Conservation (phyloP, 352 stramenopile species). For the Globisporangium recalcitrans region DNA sequence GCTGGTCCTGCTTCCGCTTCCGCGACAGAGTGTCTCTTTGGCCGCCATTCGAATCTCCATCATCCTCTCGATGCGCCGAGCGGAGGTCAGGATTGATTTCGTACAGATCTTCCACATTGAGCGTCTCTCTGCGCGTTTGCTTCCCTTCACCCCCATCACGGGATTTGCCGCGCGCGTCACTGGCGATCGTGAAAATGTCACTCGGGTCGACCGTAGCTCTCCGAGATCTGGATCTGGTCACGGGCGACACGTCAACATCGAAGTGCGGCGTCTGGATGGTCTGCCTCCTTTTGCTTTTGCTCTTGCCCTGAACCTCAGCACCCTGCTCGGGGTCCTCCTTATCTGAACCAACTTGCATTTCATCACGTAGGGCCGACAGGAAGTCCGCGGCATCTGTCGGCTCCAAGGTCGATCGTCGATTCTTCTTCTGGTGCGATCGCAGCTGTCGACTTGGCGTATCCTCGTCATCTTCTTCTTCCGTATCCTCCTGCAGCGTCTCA, state of each 20-base stretch:
- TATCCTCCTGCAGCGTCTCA: conserved; percentile 13
- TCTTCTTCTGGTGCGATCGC: conserved; percentile 11
- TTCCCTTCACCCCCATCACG: conserved; percentile 10
- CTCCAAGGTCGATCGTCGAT: conserved; percentile 48
- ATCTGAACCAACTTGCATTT: neutral
- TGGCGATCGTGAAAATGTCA: conserved; percentile 30
- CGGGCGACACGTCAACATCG: conserved; percentile 15
- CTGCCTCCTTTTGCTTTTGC: conserved; percentile 6
- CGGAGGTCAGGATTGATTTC: conserved; percentile 30
- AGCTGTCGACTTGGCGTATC: neutral
- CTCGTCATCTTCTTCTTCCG: conserved; percentile 15
- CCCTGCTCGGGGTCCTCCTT: conserved; percentile 9
- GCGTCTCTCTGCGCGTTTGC: conserved; percentile 43
- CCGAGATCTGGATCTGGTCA: conserved; percentile 24
- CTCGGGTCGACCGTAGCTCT: conserved; percentile 49
- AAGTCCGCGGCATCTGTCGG: conserved; percentile 38
- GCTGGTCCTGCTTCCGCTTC: conserved; percentile 23
- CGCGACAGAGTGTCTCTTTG: conserved; percentile 16
- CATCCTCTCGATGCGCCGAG: neutral
- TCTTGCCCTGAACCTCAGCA: neutral
- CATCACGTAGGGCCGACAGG: conserved; percentile 32
- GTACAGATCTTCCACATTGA: conserved; percentile 44
- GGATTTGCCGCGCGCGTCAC: conserved; percentile 4
- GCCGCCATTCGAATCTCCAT: conserved; percentile 1
- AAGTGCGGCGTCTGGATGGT: conserved; percentile 1